Conservation (phyloP, 768 basidiomycete genomes). For the Lactarius sp. region DNA sequence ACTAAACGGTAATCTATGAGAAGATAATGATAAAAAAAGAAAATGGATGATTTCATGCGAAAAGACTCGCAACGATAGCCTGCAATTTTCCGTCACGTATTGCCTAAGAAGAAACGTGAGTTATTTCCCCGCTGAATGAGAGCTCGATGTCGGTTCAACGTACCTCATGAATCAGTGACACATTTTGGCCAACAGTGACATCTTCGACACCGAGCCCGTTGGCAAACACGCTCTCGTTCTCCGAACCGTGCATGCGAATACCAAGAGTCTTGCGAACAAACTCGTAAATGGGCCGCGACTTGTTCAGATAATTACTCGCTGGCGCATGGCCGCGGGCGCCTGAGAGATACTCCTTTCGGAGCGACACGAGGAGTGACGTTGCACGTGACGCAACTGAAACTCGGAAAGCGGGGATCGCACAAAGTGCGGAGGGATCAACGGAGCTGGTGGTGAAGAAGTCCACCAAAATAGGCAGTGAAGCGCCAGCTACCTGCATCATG, state of each 20-base stretch:
- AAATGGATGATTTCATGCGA: slow-evolving; percentile 28
- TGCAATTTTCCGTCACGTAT: slow-evolving; percentile 69
- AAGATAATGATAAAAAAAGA: no score
- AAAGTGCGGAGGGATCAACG: slow-evolving; percentile 27
- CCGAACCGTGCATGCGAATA: slow-evolving; percentile 75
- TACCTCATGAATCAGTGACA: slow-evolving; percentile 71
- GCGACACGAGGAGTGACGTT: slow-evolving; percentile 41
- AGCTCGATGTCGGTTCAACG: slow-evolving; percentile 5
- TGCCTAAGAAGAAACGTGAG: slow-evolving; percentile 32
- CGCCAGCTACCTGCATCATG: slow-evolving; percentile 66
- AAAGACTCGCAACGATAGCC: slow-evolving; percentile 49
- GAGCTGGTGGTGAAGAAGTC: slow-evolving; percentile 44
- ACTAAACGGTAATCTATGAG: not conserved
- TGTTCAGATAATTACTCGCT: slow-evolving; percentile 60
- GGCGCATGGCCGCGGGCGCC: slow-evolving; percentile 59
- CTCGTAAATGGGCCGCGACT: slow-evolving; percentile 69
- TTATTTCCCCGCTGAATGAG: not conserved
- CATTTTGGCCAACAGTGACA: slow-evolving; percentile 61
- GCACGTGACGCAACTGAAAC: slow-evolving; percentile 46
- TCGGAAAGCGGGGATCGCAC: slow-evolving; percentile 50
- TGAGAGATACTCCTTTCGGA: slow-evolving; percentile 53
- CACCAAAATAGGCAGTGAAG: slow-evolving; percentile 56
- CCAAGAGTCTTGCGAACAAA: slow-evolving; percentile 68
- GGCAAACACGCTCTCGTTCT: slow-evolving; percentile 58
- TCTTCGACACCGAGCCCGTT: slow-evolving; percentile 66